These are phyloP conservation scores for Colletotrichum costaricense DNA, from an alignment of 2,329 filamentous ascomycete species.

Conservation along the genomic window DNA sequence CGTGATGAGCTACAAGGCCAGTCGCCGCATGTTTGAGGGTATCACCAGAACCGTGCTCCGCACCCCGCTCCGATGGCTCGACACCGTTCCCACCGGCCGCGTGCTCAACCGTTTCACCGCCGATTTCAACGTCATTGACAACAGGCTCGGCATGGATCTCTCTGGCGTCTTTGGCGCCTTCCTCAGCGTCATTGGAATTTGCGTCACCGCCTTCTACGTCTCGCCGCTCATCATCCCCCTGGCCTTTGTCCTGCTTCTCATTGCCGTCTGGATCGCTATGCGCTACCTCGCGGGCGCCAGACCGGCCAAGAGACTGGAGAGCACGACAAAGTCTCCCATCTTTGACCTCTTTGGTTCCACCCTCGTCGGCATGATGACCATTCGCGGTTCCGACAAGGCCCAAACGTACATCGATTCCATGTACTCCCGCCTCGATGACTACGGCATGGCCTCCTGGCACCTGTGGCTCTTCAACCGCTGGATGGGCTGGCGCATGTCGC, in stretches of 20 bases:
- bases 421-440: constrained; percentile 76
- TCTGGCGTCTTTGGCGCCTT: constrained; percentile 69
- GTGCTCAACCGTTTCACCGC: constrained; percentile 83
- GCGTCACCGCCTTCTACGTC: constrained; percentile 75
- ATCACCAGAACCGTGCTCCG: constrained; percentile 76
- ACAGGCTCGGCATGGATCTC: constrained; percentile 71
- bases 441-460: constrained; percentile 73
- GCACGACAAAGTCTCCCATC: constrained; percentile 80
- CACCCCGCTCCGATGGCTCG: constrained; percentile 82
- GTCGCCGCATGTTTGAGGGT: constrained; percentile 73
- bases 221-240: constrained; percentile 74
- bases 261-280: constrained; percentile 68
- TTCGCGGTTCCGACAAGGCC: constrained; percentile 79
- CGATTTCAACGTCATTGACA: constrained; percentile 81
- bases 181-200: constrained; percentile 72
- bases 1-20: constrained; percentile 74
- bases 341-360: constrained; percentile 84
- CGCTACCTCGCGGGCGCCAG: constrained; percentile 77
- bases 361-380: constrained; percentile 78
- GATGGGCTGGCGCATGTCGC: constrained; percentile 78
- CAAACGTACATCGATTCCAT: constrained; percentile 76
- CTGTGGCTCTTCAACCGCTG: constrained; percentile 81
- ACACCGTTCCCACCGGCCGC: constrained; percentile 81
- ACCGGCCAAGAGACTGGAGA: constrained; percentile 82
- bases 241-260: constrained; percentile 65